Conservation (phyloP, 2,329 filamentous ascomycete genomes). For the Aspergillus unguis region DNA sequence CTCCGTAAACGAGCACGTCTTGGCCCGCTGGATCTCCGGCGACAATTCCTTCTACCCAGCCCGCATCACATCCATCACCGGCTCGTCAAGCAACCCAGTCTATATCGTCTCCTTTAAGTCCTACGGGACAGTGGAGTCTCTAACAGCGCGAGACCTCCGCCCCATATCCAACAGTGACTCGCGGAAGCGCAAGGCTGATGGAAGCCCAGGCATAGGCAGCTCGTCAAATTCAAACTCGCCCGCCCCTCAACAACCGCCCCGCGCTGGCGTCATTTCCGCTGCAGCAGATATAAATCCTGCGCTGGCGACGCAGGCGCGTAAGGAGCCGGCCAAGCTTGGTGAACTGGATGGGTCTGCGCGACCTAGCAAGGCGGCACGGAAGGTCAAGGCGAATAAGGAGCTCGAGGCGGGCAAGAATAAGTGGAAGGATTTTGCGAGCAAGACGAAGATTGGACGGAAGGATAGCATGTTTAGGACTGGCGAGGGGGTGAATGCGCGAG, state of each 20-base stretch:
- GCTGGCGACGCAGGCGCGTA: constrained; percentile 61
- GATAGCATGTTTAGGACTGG: constrained; percentile 97
- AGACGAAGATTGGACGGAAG: constrained; percentile 72
- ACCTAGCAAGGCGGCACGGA: constrained; percentile 67
- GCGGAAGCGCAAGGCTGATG: constrained; percentile 83
- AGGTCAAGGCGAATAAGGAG: constrained; percentile 85
- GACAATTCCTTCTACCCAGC: constrained; percentile 90
- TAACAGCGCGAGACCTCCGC: constrained; percentile 78
- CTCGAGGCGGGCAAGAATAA: constrained; percentile 87
- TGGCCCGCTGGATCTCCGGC: constrained; percentile 86
- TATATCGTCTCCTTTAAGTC: constrained; percentile 95
- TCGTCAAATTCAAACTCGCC: constrained; percentile 41
- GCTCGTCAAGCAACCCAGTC: constrained; percentile 83
- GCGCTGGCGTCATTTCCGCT: constrained; percentile 61
- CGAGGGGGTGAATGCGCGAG: constrained; percentile 79
- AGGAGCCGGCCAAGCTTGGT: constrained; percentile 61
- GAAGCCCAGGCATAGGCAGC: constrained; percentile 59
- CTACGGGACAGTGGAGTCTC: constrained; percentile 75
- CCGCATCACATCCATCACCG: constrained; percentile 88
- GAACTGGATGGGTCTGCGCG: constrained; percentile 51
- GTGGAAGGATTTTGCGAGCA: constrained; percentile 89
- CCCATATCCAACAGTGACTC: constrained; percentile 65
- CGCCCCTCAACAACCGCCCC: constrained; percentile 35
- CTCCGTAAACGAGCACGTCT: constrained; percentile 82
- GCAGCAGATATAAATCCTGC: constrained; percentile 65